These are phyloP conservation scores for Stephanodiscus minutulus DNA, from an alignment of 108 stramenopile genomes.

Conservation along the genomic window DNA sequence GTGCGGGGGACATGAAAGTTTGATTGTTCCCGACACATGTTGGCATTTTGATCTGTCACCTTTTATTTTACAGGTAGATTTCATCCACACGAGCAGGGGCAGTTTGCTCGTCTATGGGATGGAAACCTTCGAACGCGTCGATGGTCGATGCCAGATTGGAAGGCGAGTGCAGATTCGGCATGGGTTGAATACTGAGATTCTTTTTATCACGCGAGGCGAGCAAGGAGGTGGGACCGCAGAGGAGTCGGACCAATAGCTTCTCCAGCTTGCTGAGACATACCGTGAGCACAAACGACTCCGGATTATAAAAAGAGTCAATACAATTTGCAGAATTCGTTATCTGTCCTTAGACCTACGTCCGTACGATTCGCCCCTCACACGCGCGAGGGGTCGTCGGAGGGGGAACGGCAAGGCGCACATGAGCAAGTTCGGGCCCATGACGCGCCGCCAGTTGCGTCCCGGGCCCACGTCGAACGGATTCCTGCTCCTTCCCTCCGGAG, in stretches of 20 bases:
- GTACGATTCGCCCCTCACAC: background rate
- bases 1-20: too few relatives aligned
- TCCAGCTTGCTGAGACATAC: conserved; percentile 51
- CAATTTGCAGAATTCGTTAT: too few relatives aligned
- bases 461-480: conserved; percentile 46
- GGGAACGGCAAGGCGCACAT: conserved; percentile 25
- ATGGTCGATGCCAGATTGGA: conserved; percentile 73
- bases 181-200: conserved; percentile 79
- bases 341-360: conserved; percentile 9
- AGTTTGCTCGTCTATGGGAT: too few relatives aligned
- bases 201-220: conserved; percentile 59
- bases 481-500: background rate
- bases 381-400: background rate
- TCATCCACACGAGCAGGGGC: too few relatives aligned
- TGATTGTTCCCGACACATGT: too few relatives aligned
- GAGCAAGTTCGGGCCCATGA: conserved; percentile 28
- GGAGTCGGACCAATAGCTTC: conserved; percentile 88
- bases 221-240: conserved; percentile 32
- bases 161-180: conserved; percentile 76
- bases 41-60: too few relatives aligned
- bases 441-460: conserved; percentile 27
- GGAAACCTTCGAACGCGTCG: conserved; percentile 79
- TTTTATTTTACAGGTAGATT: too few relatives aligned
- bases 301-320: too few relatives aligned
- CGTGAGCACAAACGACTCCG: conserved; percentile 25